These are phyloP conservation scores for Chlorella vulgaris DNA, from an alignment of 139 green algal species.

Conservation along the genomic window DNA sequence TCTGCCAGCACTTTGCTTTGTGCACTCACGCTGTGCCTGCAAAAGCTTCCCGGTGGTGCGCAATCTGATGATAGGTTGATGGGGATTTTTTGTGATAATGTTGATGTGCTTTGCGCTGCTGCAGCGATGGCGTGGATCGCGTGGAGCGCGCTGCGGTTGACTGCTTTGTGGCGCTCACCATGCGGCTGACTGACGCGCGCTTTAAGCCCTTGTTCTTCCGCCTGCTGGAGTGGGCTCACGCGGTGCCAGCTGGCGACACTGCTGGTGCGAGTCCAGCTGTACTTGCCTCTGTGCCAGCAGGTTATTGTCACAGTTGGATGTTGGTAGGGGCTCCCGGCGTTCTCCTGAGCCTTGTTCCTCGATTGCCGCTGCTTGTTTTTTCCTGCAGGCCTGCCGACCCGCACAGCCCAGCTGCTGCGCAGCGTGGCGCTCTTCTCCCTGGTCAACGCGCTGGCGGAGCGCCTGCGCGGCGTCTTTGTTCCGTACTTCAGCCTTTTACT, in stretches of 20 bases:
- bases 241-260: constrained; percentile 27
- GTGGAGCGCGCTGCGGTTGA: constrained; percentile 62
- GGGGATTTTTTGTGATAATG: too few relatives aligned
- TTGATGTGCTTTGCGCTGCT: too few relatives aligned
- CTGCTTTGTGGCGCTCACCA: constrained; percentile 70
- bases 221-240: constrained; percentile 82
- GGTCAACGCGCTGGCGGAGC: constrained; percentile 62
- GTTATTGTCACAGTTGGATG: too few relatives aligned
- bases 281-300: too few relatives aligned
- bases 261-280: neutral
- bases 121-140: constrained; percentile 21
- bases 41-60: too few relatives aligned
- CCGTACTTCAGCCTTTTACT: constrained; percentile 82
- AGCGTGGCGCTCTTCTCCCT: constrained; percentile 58
- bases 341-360: too few relatives aligned
- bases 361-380: too few relatives aligned
- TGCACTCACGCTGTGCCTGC: too few relatives aligned
- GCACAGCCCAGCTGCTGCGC: constrained; percentile 35
- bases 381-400: constrained; percentile 2
- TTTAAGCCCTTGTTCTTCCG: constrained; percentile 94
- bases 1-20: neutral
- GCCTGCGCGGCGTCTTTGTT: constrained; percentile 85
- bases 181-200: constrained; percentile 88
- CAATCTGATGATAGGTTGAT: too few relatives aligned
- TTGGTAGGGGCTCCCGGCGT: too few relatives aligned